These are phyloP conservation scores for Sordariomycetes sp. DNA, from an alignment of 2,329 filamentous ascomycete genomes.

Conservation along the genomic window DNA sequence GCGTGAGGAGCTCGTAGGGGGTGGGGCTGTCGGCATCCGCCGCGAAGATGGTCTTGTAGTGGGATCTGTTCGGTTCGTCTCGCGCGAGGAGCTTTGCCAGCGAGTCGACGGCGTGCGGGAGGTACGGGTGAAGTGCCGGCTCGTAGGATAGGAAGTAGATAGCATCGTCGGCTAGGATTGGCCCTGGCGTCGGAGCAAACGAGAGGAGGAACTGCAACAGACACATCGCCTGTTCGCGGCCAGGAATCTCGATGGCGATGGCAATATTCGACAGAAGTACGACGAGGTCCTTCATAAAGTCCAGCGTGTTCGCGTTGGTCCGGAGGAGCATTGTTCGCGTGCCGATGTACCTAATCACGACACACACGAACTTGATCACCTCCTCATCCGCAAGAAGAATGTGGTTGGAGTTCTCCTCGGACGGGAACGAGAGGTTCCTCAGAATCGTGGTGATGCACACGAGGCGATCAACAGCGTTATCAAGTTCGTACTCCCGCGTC, in stretches of 20 bases:
- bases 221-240: slow-evolving; percentile 77
- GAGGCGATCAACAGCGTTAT: slow-evolving; percentile 75
- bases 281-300: slow-evolving; percentile 95
- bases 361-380: slow-evolving; percentile 75
- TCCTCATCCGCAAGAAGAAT: slow-evolving; percentile 60
- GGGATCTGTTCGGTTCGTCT: slow-evolving; percentile 83
- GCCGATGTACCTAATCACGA: slow-evolving; percentile 75
- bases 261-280: slow-evolving; percentile 84
- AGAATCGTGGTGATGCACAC: slow-evolving; percentile 88
- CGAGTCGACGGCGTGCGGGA: slow-evolving; percentile 81
- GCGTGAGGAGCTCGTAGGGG: slow-evolving; percentile 72
- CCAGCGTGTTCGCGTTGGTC: slow-evolving; percentile 73
- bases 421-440: slow-evolving; percentile 81
- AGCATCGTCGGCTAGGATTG: slow-evolving; percentile 42
- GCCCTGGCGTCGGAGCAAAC: slow-evolving; percentile 73
- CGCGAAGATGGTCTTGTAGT: slow-evolving; percentile 74
- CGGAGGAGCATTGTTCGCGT: slow-evolving; percentile 81
- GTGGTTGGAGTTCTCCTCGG: slow-evolving; percentile 54
- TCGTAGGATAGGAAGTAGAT: slow-evolving; percentile 76
- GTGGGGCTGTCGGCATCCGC: slow-evolving; percentile 54
- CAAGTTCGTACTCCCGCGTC: slow-evolving; percentile 67
- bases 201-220: slow-evolving; percentile 82
- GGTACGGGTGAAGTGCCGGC: slow-evolving; percentile 72
- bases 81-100: slow-evolving; percentile 84
- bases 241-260: slow-evolving; percentile 68